A percentile compares a stretch with the other conserved stretches of the same genome.
Evolutionary conservation across 495 filamentous ascomycete species (phyloP).

Genomic region (Podospora sp.): DNA sequence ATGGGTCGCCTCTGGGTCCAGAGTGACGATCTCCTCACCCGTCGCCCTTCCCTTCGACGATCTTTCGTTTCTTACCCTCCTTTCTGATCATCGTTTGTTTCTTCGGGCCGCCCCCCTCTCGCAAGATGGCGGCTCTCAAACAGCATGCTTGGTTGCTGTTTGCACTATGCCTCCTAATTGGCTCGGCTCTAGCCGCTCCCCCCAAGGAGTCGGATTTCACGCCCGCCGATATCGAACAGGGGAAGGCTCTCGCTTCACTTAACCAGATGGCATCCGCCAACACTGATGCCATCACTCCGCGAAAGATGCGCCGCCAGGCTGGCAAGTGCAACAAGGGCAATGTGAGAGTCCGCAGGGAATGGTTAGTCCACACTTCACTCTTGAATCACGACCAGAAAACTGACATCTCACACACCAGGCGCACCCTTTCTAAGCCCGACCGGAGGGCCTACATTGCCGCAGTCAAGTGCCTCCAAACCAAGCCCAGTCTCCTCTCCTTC

Average conservation of each 20-base stretch:
- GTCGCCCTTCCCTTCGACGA: not conserved
- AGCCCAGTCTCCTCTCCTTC: slow-evolving; percentile 50
- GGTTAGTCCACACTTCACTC: not conserved
- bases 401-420: not conserved
- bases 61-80: slow-evolving; percentile 3
- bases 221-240: slow-evolving; percentile 1
- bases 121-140: not conserved
- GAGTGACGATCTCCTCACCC: slow-evolving; percentile 2
- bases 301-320: slow-evolving; percentile 9
- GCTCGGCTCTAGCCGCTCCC: not conserved
- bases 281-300: slow-evolving; percentile 2
- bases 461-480: slow-evolving; percentile 62
- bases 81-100: not conserved
- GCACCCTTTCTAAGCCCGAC: slow-evolving; percentile 1
- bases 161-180: not conserved
- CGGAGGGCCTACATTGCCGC: slow-evolving; percentile 60
- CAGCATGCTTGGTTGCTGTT: slow-evolving; percentile 5
- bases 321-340: slow-evolving; percentile 9
- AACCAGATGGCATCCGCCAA: slow-evolving; percentile 8
- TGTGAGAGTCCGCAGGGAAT: slow-evolving; percentile 2
- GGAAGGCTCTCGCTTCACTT: slow-evolving; percentile 1
- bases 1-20: not conserved
- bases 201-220: slow-evolving; percentile 8
- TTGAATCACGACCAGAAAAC: not conserved
- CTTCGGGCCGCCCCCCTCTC: not conserved